phyloP scores from a whole-genome alignment of 306 rosid genomes.

The Vigna nakashimae region DNA sequence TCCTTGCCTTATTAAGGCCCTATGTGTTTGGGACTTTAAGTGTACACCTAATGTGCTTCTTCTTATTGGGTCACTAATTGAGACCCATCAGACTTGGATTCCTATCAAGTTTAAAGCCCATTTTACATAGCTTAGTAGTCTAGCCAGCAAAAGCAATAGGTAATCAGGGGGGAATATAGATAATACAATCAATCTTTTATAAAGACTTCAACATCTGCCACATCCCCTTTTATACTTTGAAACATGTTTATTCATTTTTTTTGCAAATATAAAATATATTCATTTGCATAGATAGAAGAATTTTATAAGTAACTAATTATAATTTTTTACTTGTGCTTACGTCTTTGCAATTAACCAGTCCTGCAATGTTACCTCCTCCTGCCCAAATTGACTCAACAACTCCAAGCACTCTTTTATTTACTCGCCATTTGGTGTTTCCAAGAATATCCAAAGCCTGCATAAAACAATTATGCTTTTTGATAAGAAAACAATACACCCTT shows the following conservation, averaged over 20 bases:
- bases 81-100: too few relatives aligned
- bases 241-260: constrained; percentile 4
- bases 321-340: constrained; percentile 52
- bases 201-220: constrained; percentile 3
- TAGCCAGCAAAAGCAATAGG: constrained; percentile 17
- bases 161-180: not conserved
- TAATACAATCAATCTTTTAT: not conserved
- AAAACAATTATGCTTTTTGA: constrained; percentile 21
- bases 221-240: not conserved
- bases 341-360: constrained; percentile 78
- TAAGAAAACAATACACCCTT: not conserved
- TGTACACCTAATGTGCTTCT: too few relatives aligned
- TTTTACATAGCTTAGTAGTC: not conserved
- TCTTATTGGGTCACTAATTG: too few relatives aligned
- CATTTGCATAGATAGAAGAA: not conserved
- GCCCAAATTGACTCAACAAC: constrained; percentile 88
- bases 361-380: constrained; percentile 81
- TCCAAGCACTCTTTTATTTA: constrained; percentile 69
- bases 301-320: not conserved
- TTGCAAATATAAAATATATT: constrained; percentile 46
- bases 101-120: not conserved
- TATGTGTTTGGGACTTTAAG: too few relatives aligned
- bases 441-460: constrained; percentile 84
- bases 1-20: not conserved
- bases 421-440: constrained; percentile 87